Percentiles rank a stretch among this genome's conserved stretches.
These are phyloP conservation scores for Chlamydomonas schloesseri DNA, from an alignment of 139 green algal genomes.

Conservation along the genomic window DNA sequence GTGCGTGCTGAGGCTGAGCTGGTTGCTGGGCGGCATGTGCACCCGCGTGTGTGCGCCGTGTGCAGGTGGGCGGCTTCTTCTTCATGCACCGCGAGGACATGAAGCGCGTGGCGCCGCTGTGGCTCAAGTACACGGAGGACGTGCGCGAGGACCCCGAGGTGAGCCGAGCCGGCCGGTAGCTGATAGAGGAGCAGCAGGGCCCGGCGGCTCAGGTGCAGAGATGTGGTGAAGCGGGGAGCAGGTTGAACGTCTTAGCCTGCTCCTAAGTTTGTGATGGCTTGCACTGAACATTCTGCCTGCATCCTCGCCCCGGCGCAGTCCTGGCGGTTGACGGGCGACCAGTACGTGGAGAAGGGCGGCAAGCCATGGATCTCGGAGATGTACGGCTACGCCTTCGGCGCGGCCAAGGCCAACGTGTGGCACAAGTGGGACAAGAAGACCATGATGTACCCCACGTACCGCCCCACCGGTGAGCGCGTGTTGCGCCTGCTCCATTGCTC, in stretches of 20 bases:
- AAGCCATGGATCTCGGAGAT: conserved; percentile 90
- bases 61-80: conserved; percentile 83
- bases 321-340: conserved; percentile 74
- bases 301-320: conserved; percentile 47
- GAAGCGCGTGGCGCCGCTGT: conserved; percentile 72
- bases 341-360: conserved; percentile 69
- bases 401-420: conserved; percentile 80
- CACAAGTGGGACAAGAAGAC: conserved; percentile 70
- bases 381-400: conserved; percentile 88
- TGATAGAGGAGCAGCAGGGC: too few species aligned
- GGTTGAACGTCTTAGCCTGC: too few species aligned
- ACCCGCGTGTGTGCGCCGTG: too few species aligned
- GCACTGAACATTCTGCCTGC: too few species aligned
- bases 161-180: not conserved
- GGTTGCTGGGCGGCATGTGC: too few species aligned
- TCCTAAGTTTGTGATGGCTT: too few species aligned
- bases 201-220: too few species aligned
- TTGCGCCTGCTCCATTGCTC: too few species aligned
- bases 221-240: too few species aligned
- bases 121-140: conserved; percentile 82
- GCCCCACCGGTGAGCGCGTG: conserved; percentile 27
- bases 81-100: conserved; percentile 85
- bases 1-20: too few species aligned
- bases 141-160: conserved; percentile 73
- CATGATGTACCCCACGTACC: conserved; percentile 60